Evolutionary conservation across 805 yeast species (phyloP), one percentile per base, ranked within the genome.

Genomic region (Blastobotrys americana): DNA sequence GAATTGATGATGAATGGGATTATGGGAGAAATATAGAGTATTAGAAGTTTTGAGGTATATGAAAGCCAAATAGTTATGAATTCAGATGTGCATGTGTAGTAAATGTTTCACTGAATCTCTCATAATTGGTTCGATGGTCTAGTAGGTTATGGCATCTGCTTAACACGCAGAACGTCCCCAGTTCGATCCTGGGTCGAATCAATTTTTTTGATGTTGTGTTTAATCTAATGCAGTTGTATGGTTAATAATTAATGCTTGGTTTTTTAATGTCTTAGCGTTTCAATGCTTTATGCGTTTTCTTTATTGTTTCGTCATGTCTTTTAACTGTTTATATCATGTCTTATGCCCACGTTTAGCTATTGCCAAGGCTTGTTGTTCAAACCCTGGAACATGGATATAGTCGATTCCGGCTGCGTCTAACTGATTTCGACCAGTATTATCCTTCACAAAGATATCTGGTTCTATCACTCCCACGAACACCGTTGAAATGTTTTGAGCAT

Each of bases 161-260:
- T 89, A 87, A 89, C 97, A 89, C 96, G 96, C 96, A 87, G 93
- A 85, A 85, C 88, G 97, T 90, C 97, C 96, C 97, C 96, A 88
- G 97, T 90, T 90, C 97, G 96, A 90, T 87, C 97, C 97, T 89
- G 97, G 97, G 97, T 88, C 84, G 81, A 86, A 83, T 87, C 96
- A 88, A 56, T 63, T 63, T 63, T 71, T 69, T 8, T 13, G 8
- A 8, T 13, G 10, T n/a, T n/a, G n/a, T n/a, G n/a, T n/a, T n/a
- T n/a, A n/a, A n/a, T n/a, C n/a, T n/a, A n/a, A n/a, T n/a, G n/a
- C n/a, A n/a, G n/a, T n/a, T n/a, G n/a, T n/a, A n/a, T n/a, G n/a
- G n/a, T n/a, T n/a, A n/a, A n/a, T n/a, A n/a, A n/a, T n/a, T n/a
- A n/a, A n/a, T n/a, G n/a, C n/a, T n/a, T n/a, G n/a, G n/a, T 25